Conservation (phyloP, 257 asterid species). For the Solanum bukasovii region DNA sequence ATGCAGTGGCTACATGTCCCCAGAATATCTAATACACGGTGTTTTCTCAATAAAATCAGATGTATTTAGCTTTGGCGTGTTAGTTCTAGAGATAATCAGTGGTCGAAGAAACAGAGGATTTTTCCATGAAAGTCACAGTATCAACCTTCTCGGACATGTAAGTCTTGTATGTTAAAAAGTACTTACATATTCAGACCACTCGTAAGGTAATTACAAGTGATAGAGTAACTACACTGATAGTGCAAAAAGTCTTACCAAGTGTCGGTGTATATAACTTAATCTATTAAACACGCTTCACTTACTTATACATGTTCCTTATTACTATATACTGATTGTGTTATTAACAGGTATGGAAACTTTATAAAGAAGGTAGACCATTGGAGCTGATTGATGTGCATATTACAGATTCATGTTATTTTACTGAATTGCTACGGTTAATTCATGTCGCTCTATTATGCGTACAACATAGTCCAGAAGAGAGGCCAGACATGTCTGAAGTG, state of each 20-base stretch:
- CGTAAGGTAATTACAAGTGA: neutral
- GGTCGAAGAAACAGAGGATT: slow-evolving; percentile 18
- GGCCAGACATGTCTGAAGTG: slow-evolving; percentile 17
- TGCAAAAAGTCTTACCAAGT: neutral
- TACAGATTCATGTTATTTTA: neutral
- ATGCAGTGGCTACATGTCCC: slow-evolving; percentile 28
- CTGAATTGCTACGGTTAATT: slow-evolving; percentile 6
- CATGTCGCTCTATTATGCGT: slow-evolving; percentile 16
- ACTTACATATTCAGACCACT: neutral
- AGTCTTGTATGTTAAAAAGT: neutral
- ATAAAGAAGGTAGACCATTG: slow-evolving; percentile 10
- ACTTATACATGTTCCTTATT: neutral
- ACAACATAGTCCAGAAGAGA: slow-evolving; percentile 8
- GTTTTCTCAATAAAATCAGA: slow-evolving; percentile 26
- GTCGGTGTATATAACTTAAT: neutral
- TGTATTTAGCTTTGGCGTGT: slow-evolving; percentile 23
- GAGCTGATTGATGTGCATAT: slow-evolving; percentile 2
- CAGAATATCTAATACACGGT: slow-evolving; percentile 19
- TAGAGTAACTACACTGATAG: neutral
- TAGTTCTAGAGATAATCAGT: slow-evolving; percentile 20
- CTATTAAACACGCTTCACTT: neutral
- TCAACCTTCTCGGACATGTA: slow-evolving; percentile 29
- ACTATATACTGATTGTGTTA: neutral
- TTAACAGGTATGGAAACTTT: slow-evolving; percentile 10
- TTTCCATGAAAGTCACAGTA: slow-evolving; percentile 6